phyloP scores from a whole-genome alignment of 441 rosid species.

The Viola pubescens region DNA sequence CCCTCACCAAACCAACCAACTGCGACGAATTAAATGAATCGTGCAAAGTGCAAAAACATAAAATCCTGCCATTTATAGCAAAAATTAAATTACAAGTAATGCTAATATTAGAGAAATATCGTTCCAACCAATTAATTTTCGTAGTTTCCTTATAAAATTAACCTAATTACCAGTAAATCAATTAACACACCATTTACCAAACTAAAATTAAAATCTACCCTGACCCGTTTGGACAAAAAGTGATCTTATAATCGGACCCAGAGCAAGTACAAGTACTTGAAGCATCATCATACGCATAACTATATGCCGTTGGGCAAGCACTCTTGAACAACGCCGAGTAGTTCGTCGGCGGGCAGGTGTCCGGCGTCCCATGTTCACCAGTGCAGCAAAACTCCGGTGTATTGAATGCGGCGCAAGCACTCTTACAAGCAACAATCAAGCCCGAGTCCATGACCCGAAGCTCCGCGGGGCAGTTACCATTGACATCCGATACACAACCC shows the following conservation, averaged over 20 bases:
- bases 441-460: conserved; percentile 47
- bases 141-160: too few species aligned
- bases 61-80: too few species aligned
- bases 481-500: conserved; percentile 77
- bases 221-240: conserved; percentile 53
- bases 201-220: conserved; percentile 1
- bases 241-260: conserved; percentile 65
- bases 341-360: conserved; percentile 63
- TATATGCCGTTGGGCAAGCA: conserved; percentile 84
- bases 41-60: too few species aligned
- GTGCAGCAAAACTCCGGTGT: conserved; percentile 75
- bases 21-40: too few species aligned
- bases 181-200: not conserved
- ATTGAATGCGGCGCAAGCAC: conserved; percentile 76
- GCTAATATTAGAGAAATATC: too few species aligned
- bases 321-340: conserved; percentile 68
- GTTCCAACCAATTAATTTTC: too few species aligned
- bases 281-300: conserved; percentile 90
- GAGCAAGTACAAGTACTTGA: conserved; percentile 79
- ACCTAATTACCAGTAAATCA: too few species aligned
- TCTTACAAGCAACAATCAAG: conserved; percentile 64
- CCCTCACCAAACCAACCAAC: too few species aligned
- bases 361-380: conserved; percentile 54
- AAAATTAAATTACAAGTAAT: too few species aligned
- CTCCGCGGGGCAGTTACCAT: conserved; percentile 57